Evolutionary conservation across 1,284 basidiomycete genomes (phyloP).

Genomic region (Caloboletus firmus): DNA sequence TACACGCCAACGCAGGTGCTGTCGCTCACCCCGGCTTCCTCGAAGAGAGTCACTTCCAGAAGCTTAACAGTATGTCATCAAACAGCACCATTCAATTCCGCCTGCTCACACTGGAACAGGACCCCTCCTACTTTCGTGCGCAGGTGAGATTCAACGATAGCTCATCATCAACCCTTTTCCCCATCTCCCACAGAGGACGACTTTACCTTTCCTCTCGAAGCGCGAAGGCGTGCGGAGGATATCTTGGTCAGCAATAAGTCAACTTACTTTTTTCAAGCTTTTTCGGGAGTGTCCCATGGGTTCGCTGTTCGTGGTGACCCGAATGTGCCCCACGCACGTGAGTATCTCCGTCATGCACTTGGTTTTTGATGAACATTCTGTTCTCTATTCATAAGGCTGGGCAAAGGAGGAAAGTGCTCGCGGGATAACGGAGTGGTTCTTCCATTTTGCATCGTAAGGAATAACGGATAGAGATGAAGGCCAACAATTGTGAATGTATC

Average conservation of each 20-base stretch:
- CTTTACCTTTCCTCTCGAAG: constrained; percentile 23
- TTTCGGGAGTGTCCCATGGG: constrained; percentile 35
- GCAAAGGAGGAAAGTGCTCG: constrained; percentile 26
- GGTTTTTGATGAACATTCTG: neutral
- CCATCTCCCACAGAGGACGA: constrained; percentile 31
- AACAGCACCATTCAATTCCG: neutral
- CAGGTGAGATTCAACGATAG: constrained; percentile 36
- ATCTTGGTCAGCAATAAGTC: constrained; percentile 25
- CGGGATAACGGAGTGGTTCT: constrained; percentile 20
- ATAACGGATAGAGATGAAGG: neutral
- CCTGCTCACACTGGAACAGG: constrained; percentile 33
- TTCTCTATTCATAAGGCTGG: constrained; percentile 7
- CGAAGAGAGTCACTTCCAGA: constrained; percentile 51
- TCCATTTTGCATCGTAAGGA: constrained; percentile 9
- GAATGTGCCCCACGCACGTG: constrained; percentile 21
- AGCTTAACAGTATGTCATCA: constrained; percentile 43
- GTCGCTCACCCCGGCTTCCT: constrained; percentile 56
- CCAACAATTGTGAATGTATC: too few relatives aligned
- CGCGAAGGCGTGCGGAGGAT: constrained; percentile 28
- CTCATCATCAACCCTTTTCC: constrained; percentile 21
- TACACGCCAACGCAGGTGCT: constrained; percentile 39
- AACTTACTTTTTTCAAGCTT: constrained; percentile 31
- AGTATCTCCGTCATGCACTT: constrained; percentile 22
- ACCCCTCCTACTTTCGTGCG: constrained; percentile 51
- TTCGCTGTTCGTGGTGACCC: constrained; percentile 33